These are phyloP conservation scores for Zygnema circumcarinatum DNA, from an alignment of 139 green algal species.

Conservation along the genomic window DNA sequence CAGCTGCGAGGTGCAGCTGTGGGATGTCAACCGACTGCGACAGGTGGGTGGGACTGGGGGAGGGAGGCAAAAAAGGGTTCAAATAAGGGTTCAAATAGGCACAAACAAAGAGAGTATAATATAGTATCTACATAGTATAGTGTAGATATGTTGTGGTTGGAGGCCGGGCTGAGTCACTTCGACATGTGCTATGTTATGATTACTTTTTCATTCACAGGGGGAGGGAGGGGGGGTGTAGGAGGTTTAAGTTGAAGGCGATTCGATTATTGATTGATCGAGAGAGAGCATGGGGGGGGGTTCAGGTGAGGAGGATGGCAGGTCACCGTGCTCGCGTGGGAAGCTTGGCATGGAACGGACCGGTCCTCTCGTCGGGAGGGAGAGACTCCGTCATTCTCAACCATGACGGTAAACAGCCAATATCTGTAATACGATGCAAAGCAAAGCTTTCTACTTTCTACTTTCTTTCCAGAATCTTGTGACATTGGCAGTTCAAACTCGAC, in stretches of 20 bases:
- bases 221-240: too few species aligned
- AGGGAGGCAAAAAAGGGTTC: not conserved
- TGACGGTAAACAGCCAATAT: constrained; percentile 69
- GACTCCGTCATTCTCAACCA: constrained; percentile 91
- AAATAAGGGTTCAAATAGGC: not conserved
- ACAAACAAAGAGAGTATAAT: too few species aligned
- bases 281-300: too few species aligned
- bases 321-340: constrained; percentile 86
- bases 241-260: too few species aligned
- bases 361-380: constrained; percentile 79
- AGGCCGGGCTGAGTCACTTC: too few species aligned
- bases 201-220: too few species aligned
- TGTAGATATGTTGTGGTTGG: too few species aligned
- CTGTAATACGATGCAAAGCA: not conserved
- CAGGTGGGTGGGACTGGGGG: constrained; percentile 59
- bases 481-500: too few species aligned
- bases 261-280: too few species aligned
- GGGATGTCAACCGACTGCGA: constrained; percentile 71
- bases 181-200: too few species aligned
- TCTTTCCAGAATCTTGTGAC: too few species aligned
- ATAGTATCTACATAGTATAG: too few species aligned
- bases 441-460: not conserved
- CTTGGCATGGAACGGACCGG: constrained; percentile 84
- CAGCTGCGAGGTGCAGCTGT: constrained; percentile 81
- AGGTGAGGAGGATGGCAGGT: constrained; percentile 74